Base-by-base conservation (phyloP, 2,329 filamentous ascomycete genomes). In the Scleromitrula shiraiana region DNA sequence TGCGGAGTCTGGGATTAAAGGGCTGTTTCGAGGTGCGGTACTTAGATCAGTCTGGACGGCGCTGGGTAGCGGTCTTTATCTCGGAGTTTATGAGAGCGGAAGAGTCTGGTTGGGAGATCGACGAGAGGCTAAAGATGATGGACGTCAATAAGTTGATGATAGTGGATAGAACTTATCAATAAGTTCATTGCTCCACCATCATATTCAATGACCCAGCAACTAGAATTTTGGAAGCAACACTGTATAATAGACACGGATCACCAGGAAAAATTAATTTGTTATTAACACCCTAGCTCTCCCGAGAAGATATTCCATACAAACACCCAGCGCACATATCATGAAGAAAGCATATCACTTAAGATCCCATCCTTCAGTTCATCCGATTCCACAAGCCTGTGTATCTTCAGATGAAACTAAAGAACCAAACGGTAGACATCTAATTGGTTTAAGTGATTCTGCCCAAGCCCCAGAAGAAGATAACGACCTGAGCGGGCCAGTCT, bases 71-170 rank as follows among this genome's bases (percentile, higher is more conserved):
- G 88, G 88, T 3, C 68, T 95, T 48, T 95, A 95, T 70, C 68
- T 95, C 35, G 87, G 88, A 20, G 83, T 85, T 36, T 95, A 95
- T 67, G 89, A 95, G 65, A 82, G 82, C 54, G 83, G 85, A 8
- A 82, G 88, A 61, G 70, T 77, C 32, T 87, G 78, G 72, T 64
- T 83, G 53, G 59, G 59, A 7, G 53, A 57, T 37, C 49, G 47
- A 45, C 55, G 44, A 12, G 47, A 50, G 38, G 29, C n/a, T 24
- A 37, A 17, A 14, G 26, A 45, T n/a, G 10, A 33, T 39, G 19
- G 23, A 43, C 19, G 24, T 10, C 27, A 22, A 27, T 36, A 17
- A 35, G 30, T 23, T 19, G 15, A 32, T 29, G 30, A 24, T 5
- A 20, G 27, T 23, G 12, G 41, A n/a, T n/a, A n/a, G n/a, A n/a